Evolutionary conservation across 495 filamentous ascomycete genomes (phyloP).

Genomic region (Neurospora hispaniola): DNA sequence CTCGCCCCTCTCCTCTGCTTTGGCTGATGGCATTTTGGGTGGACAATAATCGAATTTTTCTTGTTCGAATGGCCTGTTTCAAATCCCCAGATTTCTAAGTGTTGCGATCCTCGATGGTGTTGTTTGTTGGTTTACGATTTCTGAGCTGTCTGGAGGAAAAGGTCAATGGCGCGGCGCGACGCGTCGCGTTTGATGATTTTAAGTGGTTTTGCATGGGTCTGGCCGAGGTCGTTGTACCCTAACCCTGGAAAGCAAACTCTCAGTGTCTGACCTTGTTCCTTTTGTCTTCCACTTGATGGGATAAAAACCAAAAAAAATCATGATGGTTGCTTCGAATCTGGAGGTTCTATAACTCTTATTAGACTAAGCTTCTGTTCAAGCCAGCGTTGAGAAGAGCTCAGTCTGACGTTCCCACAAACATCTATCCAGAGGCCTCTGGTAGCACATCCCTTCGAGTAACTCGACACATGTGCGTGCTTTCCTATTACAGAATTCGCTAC

Average conservation of each 20-base stretch:
- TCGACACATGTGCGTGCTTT: background rate
- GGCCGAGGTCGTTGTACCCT: conserved; percentile 5
- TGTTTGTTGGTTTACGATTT: background rate
- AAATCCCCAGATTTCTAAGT: background rate
- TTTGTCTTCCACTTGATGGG: background rate
- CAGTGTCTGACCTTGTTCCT: background rate
- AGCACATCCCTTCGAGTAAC: background rate
- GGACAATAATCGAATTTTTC: background rate
- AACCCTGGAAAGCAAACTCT: conserved; percentile 1
- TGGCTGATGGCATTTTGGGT: conserved; percentile 31
- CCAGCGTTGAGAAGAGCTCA: no score
- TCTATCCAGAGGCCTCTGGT: background rate
- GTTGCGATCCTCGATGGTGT: background rate
- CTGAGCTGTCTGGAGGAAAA: background rate
- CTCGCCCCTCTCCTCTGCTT: conserved; percentile 45
- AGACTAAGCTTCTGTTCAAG: background rate
- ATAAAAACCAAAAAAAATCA: background rate
- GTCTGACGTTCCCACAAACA: background rate
- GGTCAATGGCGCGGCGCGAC: conserved; percentile 3
- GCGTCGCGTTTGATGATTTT: conserved; percentile 15
- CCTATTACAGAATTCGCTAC: background rate
- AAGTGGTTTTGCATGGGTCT: conserved; percentile 11
- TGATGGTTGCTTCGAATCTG: background rate
- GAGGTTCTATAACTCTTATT: background rate
- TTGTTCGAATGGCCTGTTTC: background rate